A percentile compares a stretch with the other conserved stretches of the same genome.
Evolutionary conservation across 2,329 filamentous ascomycete genomes (phyloP).

Genomic region (Rhynchosporium graminicola): DNA sequence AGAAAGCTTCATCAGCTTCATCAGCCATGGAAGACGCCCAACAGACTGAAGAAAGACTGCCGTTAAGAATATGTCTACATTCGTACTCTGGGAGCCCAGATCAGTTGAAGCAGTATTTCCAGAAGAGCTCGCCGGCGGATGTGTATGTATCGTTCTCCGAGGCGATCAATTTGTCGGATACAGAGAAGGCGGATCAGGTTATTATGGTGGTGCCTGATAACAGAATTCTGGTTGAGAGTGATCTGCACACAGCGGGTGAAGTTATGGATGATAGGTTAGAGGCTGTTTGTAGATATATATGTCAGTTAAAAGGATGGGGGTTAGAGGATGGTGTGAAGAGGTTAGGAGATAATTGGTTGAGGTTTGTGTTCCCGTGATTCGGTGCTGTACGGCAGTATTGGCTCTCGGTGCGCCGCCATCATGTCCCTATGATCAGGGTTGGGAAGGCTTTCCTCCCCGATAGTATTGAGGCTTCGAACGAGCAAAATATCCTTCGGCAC

Average conservation of each 20-base stretch:
- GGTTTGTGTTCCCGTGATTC: constrained; percentile 54
- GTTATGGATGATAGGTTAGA: constrained; percentile 79
- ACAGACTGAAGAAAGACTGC: constrained; percentile 37
- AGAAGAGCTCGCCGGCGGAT: constrained; percentile 68
- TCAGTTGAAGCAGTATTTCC: constrained; percentile 75
- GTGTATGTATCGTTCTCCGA: constrained; percentile 89
- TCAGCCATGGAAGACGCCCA: constrained; percentile 41
- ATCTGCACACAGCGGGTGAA: constrained; percentile 79
- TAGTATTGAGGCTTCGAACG: too few relatives aligned
- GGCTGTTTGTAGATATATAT: constrained; percentile 74
- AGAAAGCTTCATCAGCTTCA: constrained; percentile 31
- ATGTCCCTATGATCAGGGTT: too few relatives aligned
- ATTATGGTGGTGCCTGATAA: constrained; percentile 75
- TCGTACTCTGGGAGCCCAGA: constrained; percentile 83
- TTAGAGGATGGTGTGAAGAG: constrained; percentile 68
- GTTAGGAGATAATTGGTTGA: constrained; percentile 73
- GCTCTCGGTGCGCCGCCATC: neutral
- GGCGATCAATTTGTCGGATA: constrained; percentile 73
- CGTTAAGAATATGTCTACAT: constrained; percentile 85
- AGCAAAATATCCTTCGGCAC: too few relatives aligned
- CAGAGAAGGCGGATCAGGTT: constrained; percentile 54
- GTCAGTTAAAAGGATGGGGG: constrained; percentile 74
- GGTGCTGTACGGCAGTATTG: neutral
- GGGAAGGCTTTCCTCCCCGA: too few relatives aligned
- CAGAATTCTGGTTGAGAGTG: constrained; percentile 83